Evolutionary conservation across 1,284 basidiomycete species (phyloP).

Genomic region (Fomitopsis palustris): DNA sequence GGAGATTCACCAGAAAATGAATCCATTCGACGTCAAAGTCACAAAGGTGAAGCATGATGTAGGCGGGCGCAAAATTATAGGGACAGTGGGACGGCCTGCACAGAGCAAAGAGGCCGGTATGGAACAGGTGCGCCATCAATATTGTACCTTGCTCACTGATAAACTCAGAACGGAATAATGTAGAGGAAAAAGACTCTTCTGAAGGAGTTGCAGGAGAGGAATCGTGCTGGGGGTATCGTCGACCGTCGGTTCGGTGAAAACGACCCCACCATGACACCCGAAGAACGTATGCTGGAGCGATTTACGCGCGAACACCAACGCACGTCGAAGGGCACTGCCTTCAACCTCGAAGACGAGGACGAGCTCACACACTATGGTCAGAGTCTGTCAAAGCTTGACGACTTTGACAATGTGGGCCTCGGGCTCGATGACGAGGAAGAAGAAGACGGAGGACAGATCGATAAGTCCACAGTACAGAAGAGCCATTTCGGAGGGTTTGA

Average conservation of each 20-base stretch:
- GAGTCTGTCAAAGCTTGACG: slow-evolving; percentile 81
- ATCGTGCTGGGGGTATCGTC: slow-evolving; percentile 83
- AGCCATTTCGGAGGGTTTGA: slow-evolving; percentile 87
- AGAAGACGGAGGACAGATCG: slow-evolving; percentile 61
- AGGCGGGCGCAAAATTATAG: slow-evolving; percentile 84
- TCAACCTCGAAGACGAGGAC: slow-evolving; percentile 90
- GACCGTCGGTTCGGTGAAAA: slow-evolving; percentile 97
- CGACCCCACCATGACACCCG: slow-evolving; percentile 84
- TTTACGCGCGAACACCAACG: slow-evolving; percentile 90
- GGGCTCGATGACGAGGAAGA: slow-evolving; percentile 71
- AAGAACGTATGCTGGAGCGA: slow-evolving; percentile 96
- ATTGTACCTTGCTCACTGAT: not conserved
- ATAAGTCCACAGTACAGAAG: slow-evolving; percentile 58
- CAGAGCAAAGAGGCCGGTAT: slow-evolving; percentile 87
- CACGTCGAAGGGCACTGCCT: slow-evolving; percentile 74
- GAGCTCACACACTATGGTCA: slow-evolving; percentile 94
- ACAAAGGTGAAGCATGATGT: slow-evolving; percentile 93
- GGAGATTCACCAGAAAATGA: slow-evolving; percentile 83
- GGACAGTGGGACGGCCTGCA: slow-evolving; percentile 79
- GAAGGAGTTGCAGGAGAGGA: slow-evolving; percentile 80
- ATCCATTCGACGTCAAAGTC: slow-evolving; percentile 92
- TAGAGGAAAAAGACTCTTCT: slow-evolving; percentile 86
- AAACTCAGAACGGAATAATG: not conserved
- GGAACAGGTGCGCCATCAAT: slow-evolving; percentile 67
- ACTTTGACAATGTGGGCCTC: slow-evolving; percentile 81